These are phyloP conservation scores for Tetrapisispora arboricola DNA, from an alignment of 805 yeast genomes.

Conservation along the genomic window DNA sequence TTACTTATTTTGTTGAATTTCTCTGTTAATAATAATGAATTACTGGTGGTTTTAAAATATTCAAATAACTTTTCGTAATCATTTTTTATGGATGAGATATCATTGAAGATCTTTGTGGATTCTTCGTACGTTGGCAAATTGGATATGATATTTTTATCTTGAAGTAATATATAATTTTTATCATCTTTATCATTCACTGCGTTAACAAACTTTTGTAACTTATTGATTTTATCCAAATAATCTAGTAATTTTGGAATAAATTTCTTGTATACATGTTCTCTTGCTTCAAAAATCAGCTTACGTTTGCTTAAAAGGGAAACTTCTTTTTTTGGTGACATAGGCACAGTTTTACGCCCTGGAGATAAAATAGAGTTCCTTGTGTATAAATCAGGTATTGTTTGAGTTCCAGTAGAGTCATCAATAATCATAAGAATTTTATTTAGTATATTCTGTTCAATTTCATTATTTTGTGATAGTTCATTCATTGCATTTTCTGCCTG, in stretches of 20 bases:
- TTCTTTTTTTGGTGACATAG: slow-evolving; percentile 27
- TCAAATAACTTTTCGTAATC: slow-evolving; percentile 6
- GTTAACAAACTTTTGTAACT: slow-evolving; percentile 10
- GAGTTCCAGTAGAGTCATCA: slow-evolving; percentile 30
- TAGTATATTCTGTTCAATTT: slow-evolving; percentile 18
- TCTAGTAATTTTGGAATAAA: slow-evolving; percentile 24
- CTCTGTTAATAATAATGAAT: slow-evolving; percentile 13
- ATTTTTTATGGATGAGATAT: slow-evolving; percentile 4
- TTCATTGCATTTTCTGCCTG: slow-evolving; percentile 32
- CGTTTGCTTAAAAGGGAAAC: slow-evolving; percentile 28
- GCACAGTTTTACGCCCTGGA: slow-evolving; percentile 16
- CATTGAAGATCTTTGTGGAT: slow-evolving; percentile 1
- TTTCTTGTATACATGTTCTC: slow-evolving; percentile 23
- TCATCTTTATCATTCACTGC: slow-evolving; percentile 7
- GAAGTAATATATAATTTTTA: not conserved
- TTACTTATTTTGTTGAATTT: slow-evolving; percentile 15
- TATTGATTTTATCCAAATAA: slow-evolving; percentile 17
- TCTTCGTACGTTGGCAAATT: slow-evolving; percentile 14
- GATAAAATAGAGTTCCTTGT: slow-evolving; percentile 29
- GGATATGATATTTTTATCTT: slow-evolving; percentile 3
- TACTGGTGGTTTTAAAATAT: slow-evolving; percentile 15
- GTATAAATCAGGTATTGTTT: slow-evolving; percentile 34
- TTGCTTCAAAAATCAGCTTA: slow-evolving; percentile 26
- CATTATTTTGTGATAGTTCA: slow-evolving; percentile 23
- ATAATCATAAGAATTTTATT: slow-evolving; percentile 26